Evolutionary conservation across 768 basidiomycete species (phyloP), one percentile per base, ranked within the genome.

Genomic region (Leccinum boreale): DNA sequence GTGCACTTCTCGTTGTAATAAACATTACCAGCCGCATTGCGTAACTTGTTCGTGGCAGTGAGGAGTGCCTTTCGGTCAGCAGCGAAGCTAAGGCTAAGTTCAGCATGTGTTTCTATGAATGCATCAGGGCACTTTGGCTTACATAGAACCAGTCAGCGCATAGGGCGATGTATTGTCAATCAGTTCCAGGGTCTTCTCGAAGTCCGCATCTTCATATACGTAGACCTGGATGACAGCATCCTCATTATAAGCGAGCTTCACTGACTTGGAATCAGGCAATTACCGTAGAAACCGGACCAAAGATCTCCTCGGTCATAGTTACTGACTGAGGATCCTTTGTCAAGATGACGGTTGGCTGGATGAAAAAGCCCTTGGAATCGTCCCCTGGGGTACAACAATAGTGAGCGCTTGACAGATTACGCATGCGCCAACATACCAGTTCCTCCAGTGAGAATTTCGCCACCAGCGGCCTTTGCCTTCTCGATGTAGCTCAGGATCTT

Each of bases 1-100:
- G 96, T 99, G 75, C 94, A 98, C 74, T 96, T 95, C 65, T 98
- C 95, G 73, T 98, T 98, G 77, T 94, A 93, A 78, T 99, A 99
- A 56, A 96, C 86, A 73, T 98, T 99, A 3, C 97, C 97, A 3
- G 97, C 92, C 1, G 94, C 81, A 75, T 96, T 89, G 56, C 94
- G 88, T 46, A 99, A 82, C 55, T 81, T 82, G 75, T 89, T 89
- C 45, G 92, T 87, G 2, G 94, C 92, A 33, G 77, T 76, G 62
- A 94, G 74, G 56, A 98, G 83, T 6, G 88, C 93, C 26, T 83
- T 79, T 63, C 97, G 89, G 63, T 94, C 90, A 3, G 80, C 66
- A 12, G 94, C 79, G 77, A 98, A 98, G 74, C 94, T 94, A 68
- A 53, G 51, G 36, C 14, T 4, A 48, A 45, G 12, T 45, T 64